Percentiles rank a stretch among this genome's conserved stretches.
phyloP scores from a whole-genome alignment of 192 early-diverging fungal species.

The Coemansia pectinata region DNA sequence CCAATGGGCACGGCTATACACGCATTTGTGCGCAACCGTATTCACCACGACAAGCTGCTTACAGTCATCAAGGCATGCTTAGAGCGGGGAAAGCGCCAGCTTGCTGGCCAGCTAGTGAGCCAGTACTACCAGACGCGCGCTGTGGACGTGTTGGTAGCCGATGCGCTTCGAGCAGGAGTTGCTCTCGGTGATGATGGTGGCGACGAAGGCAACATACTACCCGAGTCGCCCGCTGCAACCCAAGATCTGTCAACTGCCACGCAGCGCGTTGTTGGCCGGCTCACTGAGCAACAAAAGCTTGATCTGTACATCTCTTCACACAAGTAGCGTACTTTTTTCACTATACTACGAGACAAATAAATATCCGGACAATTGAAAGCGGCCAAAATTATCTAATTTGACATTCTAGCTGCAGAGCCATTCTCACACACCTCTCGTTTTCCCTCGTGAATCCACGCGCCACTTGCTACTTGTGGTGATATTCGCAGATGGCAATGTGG shows the following conservation, averaged over 20 bases:
- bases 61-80: slow-evolving; percentile 32
- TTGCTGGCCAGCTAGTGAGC: slow-evolving; percentile 37
- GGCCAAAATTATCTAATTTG: background rate
- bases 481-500: slow-evolving; percentile 43
- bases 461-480: background rate
- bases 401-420: background rate
- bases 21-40: slow-evolving; percentile 49
- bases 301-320: slow-evolving; percentile 38
- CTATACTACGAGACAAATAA: background rate
- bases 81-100: slow-evolving; percentile 29
- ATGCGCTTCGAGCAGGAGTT: slow-evolving; percentile 29
- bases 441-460: background rate
- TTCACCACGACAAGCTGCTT: slow-evolving; percentile 32
- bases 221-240: slow-evolving; percentile 11
- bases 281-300: slow-evolving; percentile 33
- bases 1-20: slow-evolving; percentile 24
- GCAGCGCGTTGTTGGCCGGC: slow-evolving; percentile 10
- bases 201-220: background rate
- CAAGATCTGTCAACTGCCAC: slow-evolving; percentile 19
- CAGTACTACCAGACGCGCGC: slow-evolving; percentile 42
- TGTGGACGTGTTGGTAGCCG: slow-evolving; percentile 22
- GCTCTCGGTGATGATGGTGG: background rate
- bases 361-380: background rate
- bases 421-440: too few species aligned
- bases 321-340: background rate